phyloP scores from a whole-genome alignment of 371 early-diverging fungal genomes.

The Mucor indicus region DNA sequence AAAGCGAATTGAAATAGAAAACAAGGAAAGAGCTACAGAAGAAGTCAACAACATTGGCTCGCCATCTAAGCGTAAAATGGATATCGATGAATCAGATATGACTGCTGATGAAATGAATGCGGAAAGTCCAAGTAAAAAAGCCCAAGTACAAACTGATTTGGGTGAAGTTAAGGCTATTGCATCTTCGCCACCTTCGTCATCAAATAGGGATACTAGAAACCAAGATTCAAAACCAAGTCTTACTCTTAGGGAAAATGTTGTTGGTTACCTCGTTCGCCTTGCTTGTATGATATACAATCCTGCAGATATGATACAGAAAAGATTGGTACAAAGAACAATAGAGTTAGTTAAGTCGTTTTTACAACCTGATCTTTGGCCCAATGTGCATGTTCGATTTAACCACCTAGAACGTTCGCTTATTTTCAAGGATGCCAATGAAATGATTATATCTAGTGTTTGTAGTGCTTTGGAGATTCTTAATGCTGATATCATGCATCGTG shows the following conservation, averaged over 20 bases:
- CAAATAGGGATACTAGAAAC: background rate
- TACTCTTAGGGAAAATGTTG: conserved; percentile 61
- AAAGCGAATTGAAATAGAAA: conserved; percentile 29
- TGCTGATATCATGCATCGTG: conserved; percentile 59
- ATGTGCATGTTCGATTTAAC: conserved; percentile 54
- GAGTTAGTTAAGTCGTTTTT: conserved; percentile 64
- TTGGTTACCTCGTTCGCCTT: conserved; percentile 73
- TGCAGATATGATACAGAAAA: conserved; percentile 39
- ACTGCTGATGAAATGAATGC: background rate
- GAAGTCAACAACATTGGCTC: conserved; percentile 4
- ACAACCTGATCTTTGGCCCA: conserved; percentile 56
- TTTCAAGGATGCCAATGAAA: conserved; percentile 40
- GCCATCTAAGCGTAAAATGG: conserved; percentile 25
- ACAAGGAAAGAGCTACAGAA: conserved; percentile 1
- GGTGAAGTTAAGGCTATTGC: conserved; percentile 25
- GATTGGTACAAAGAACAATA: conserved; percentile 59
- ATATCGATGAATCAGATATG: conserved; percentile 3
- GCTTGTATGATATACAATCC: conserved; percentile 64
- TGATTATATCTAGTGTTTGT: conserved; percentile 45
- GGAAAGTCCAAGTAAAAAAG: conserved; percentile 26
- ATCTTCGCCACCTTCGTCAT: background rate
- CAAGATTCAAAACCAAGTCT: conserved; percentile 54
- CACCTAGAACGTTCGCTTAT: conserved; percentile 47
- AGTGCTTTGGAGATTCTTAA: conserved; percentile 72
- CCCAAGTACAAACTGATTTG: conserved; percentile 21